Evolutionary conservation across 257 asterid genomes (phyloP).

Genomic region (Nicotiana sylvestris): DNA sequence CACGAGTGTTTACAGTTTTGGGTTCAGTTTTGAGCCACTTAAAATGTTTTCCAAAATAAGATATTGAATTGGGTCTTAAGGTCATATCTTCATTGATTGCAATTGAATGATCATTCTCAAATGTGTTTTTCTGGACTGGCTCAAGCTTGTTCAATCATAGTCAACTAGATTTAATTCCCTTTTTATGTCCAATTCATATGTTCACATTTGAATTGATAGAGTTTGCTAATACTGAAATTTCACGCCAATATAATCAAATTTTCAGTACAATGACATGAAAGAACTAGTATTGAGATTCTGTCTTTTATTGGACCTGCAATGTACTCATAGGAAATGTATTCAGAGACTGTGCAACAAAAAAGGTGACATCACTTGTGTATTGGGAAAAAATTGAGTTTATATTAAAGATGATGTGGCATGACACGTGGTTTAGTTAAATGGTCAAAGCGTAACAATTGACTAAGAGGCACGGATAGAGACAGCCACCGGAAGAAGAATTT

Average conservation of each 20-base stretch:
- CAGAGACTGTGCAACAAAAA: constrained; percentile 82
- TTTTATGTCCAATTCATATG: background rate
- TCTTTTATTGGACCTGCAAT: constrained; percentile 22
- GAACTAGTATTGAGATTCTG: background rate
- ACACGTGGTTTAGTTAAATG: too few species aligned
- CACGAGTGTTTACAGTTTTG: background rate
- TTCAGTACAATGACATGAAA: background rate
- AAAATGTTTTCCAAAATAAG: background rate
- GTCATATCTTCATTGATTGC: background rate
- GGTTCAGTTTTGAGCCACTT: background rate
- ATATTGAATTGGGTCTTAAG: background rate
- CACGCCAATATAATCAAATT: background rate
- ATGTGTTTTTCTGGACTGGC: background rate
- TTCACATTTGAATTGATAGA: background rate
- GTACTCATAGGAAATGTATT: constrained; percentile 72
- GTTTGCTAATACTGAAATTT: background rate
- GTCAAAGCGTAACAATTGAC: too few species aligned
- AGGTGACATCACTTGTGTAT: constrained; percentile 45
- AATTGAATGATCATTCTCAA: background rate
- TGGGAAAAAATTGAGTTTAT: too few species aligned
- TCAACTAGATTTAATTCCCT: background rate
- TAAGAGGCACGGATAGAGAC: too few species aligned
- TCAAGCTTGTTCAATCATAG: background rate
- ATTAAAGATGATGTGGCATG: too few species aligned
- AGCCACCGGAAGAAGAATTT: too few species aligned